These are phyloP conservation scores for Pyrrhoderma lamaoense DNA, from an alignment of 1,284 basidiomycete genomes.

Conservation along the genomic window DNA sequence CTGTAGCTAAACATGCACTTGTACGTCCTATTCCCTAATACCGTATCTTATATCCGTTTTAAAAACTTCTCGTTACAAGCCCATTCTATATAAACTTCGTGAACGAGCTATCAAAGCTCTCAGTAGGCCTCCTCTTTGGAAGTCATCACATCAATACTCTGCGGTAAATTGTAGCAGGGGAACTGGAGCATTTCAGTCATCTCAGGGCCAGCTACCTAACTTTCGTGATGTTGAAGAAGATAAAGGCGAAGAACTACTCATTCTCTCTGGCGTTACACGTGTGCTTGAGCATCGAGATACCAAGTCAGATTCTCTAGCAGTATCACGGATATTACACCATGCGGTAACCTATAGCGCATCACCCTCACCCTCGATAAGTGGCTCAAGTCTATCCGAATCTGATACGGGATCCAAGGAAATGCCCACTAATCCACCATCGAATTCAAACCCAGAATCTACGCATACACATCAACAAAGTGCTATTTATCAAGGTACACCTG, in stretches of 20 bases:
- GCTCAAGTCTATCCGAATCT: no score
- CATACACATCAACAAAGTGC: no score
- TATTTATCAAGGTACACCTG: no score
- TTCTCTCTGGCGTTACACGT: constrained; percentile 6
- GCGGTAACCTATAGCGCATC: no score
- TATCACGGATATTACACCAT: no score
- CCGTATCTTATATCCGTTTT: no score
- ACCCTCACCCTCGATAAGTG: no score
- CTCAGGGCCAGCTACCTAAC: not conserved
- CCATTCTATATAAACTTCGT: constrained; percentile 2
- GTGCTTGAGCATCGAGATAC: constrained; percentile 5
- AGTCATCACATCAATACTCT: not conserved
- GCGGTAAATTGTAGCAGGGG: not conserved
- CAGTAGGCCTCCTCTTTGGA: not conserved
- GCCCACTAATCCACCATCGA: no score
- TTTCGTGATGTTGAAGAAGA: not conserved
- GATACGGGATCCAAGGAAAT: no score
- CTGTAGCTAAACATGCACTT: constrained; percentile 21
- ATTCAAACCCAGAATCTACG: no score
- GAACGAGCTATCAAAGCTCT: constrained; percentile 4
- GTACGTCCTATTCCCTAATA: constrained; percentile 17
- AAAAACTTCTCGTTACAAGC: not conserved
- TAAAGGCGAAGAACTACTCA: constrained; percentile 2
- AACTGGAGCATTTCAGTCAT: no score
- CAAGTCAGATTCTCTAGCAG: no score